Conservation (phyloP, 129 eudicot species). For the Arctium lappa region DNA sequence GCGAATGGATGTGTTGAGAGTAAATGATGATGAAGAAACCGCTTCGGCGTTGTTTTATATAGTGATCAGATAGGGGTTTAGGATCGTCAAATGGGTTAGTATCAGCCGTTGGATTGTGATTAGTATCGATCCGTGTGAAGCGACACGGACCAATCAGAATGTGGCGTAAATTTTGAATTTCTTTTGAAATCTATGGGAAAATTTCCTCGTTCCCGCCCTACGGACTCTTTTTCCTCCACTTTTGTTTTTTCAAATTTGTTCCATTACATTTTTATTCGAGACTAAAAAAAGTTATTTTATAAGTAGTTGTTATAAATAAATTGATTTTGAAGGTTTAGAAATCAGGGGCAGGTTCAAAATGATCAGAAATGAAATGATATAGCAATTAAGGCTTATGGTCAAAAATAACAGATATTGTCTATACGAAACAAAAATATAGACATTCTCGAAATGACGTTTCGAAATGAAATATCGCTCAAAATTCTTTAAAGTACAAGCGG, state of each 20-base stretch:
- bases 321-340: no score
- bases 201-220: conserved; percentile 4
- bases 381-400: no score
- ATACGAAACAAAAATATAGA: no score
- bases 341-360: no score
- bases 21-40: neutral
- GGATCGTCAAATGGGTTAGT: neutral
- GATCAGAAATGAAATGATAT: no score
- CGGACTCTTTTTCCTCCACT: neutral
- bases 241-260: neutral
- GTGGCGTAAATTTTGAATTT: neutral
- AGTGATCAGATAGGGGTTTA: neutral
- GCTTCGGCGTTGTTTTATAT: conserved; percentile 19
- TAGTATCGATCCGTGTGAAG: conserved; percentile 36
- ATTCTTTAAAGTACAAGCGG: no score
- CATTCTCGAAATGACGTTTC: no score
- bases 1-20: neutral
- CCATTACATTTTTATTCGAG: neutral
- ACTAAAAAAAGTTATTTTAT: no score
- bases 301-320: neutral
- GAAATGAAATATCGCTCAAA: no score
- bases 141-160: conserved; percentile 32
- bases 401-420: no score
- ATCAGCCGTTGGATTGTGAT: conserved; percentile 22
- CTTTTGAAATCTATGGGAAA: neutral